Base-by-base conservation (phyloP, 257 asterid genomes). In the Knoxia roxburghii region DNA sequence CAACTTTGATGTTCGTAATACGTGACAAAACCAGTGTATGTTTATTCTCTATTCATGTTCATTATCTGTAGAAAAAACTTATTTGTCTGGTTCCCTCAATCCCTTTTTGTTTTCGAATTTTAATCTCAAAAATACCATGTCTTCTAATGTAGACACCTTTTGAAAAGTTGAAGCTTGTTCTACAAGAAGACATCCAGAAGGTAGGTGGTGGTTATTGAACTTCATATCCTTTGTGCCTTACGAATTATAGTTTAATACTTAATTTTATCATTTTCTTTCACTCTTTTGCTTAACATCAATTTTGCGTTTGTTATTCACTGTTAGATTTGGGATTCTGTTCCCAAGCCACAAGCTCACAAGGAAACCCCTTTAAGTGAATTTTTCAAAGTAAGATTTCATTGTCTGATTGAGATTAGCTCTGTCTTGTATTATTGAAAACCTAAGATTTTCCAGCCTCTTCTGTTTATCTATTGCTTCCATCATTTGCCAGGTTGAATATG, bases 281-380 rank as follows among this genome's bases (percentile, higher is more conserved):
- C n/a, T n/a, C n/a, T n/a, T n/a, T n/a, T 41, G 61, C 63, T 76
- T 68, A 64, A 65, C 51, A 52, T 37, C 61, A 71, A 50, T 45
- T 60, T 21, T 60, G 57, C 68, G 65, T 70, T 24, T 57, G 61
- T 55, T 60, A 67, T 29, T 68, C n/a, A n/a, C 35, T 63, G 68
- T 56, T 73, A 94, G 98, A 88, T 94, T 75, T 94, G 99, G 99
- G 96, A 94, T 77, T 80, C 96, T 72, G 99, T 94, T 75, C 96
- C 96, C 59, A 94, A 94, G 80, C 97, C 99, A 60, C 85, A 83
- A 73, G 95, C 90, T 78, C 96, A 84, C 88, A 84, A 74, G 86
- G 95, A 84, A 58, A 94, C 96, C 63, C 96, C 96, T 63, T 61
- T 94, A 69, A 87, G 97, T 76, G 99, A 94, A 59, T 94, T 94